Conservation (phyloP, 257 asterid genomes). For the Voacanga thouarsii region DNA sequence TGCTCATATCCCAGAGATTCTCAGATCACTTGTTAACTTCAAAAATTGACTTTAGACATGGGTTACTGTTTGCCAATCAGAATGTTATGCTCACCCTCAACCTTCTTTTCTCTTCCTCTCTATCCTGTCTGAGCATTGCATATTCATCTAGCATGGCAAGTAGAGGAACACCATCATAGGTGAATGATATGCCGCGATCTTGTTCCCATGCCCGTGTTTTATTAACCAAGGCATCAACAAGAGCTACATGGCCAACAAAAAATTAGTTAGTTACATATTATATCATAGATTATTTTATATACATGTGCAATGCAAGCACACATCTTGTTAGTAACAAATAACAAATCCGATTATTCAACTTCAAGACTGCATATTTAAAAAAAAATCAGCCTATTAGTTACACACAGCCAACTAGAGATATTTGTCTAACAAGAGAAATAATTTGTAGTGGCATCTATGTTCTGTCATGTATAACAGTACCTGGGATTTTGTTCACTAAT, state of each 20-base stretch:
- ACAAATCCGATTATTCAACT: neutral
- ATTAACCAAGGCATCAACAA: conserved; percentile 75
- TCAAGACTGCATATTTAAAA: neutral
- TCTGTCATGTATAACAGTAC: conserved; percentile 16
- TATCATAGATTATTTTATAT: neutral
- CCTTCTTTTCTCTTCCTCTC: conserved; percentile 99
- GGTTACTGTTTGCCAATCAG: neutral
- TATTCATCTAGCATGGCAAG: conserved; percentile 99
- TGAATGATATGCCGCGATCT: conserved; percentile 71
- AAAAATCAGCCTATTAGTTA: neutral
- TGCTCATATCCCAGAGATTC: neutral
- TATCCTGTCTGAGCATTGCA: conserved; percentile 87
- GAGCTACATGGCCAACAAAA: conserved; percentile 52
- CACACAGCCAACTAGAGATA: neutral
- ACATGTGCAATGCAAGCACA: neutral
- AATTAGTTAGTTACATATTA: neutral
- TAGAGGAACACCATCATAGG: conserved; percentile 95
- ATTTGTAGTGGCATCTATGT: neutral
- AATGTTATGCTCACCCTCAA: conserved; percentile 54
- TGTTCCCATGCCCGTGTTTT: conserved; percentile 95
- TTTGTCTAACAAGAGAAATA: neutral
- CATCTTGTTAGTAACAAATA: neutral
- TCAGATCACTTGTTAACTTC: neutral
- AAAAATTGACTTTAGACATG: neutral
- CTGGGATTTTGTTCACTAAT: conserved; percentile 52